Evolutionary conservation across 2,329 filamentous ascomycete species (phyloP).

Genomic region (Ophiostoma novo-ulmi): DNA sequence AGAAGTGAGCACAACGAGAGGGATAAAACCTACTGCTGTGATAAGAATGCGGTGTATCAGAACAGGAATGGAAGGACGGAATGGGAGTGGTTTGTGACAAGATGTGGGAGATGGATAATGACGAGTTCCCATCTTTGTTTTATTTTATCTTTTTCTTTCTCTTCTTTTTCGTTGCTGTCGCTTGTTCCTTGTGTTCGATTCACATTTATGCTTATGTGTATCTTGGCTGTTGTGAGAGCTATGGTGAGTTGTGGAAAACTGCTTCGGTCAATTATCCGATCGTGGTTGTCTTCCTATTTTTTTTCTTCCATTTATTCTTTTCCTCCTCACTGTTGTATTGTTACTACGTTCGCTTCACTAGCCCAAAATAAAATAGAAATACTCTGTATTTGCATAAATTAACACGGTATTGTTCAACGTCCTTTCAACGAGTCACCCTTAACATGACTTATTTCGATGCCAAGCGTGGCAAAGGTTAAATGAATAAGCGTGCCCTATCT

Average conservation of each 20-base stretch:
- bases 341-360: too few species aligned
- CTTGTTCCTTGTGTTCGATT: neutral
- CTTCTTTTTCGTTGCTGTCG: neutral
- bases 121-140: neutral
- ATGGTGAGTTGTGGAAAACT: neutral
- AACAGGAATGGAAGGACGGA: neutral
- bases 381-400: neutral
- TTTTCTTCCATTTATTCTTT: too few species aligned
- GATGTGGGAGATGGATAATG: neutral
- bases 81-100: neutral
- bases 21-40: neutral
- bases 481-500: neutral
- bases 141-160: neutral
- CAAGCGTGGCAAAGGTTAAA: slow-evolving; percentile 10
- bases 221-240: neutral
- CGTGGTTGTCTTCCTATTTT: too few species aligned
- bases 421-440: neutral
- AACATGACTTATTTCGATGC: neutral
- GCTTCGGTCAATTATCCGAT: too few species aligned
- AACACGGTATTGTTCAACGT: neutral
- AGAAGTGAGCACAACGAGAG: neutral
- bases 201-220: neutral
- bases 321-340: neutral
- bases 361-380: too few species aligned
- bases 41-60: neutral